Percentiles rank a stretch among this genome's conserved stretches.
These are phyloP conservation scores for Podospora appendiculata DNA, from an alignment of 495 filamentous ascomycete genomes.

Conservation along the genomic window DNA sequence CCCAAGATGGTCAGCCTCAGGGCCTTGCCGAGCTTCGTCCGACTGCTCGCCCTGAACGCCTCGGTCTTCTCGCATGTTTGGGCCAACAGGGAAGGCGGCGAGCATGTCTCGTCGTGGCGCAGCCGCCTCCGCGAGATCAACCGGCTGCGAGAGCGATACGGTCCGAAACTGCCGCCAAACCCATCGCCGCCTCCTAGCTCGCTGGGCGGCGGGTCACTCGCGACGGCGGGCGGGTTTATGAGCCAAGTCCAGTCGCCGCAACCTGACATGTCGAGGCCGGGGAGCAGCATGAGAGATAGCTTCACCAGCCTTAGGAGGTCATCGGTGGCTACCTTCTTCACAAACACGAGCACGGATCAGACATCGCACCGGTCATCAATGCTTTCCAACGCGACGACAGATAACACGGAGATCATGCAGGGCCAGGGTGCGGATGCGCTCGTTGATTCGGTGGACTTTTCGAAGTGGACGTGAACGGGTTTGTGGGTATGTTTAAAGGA, in stretches of 20 bases:
- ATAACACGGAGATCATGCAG: conserved; percentile 38
- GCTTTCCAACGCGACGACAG: conserved; percentile 39
- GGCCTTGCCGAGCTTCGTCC: conserved; percentile 76
- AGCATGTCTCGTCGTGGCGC: conserved; percentile 85
- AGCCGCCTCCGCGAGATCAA: conserved; percentile 80
- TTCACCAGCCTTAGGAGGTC: conserved; percentile 41
- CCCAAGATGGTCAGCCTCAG: conserved; percentile 78
- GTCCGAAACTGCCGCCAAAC: conserved; percentile 25
- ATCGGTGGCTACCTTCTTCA: conserved; percentile 49
- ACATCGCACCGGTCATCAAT: conserved; percentile 43
- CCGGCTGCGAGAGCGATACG: conserved; percentile 61
- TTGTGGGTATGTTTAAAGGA: no score
- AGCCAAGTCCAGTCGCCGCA: background rate
- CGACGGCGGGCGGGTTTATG: conserved; percentile 5
- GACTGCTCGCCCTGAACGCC: conserved; percentile 86
- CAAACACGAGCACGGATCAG: conserved; percentile 36
- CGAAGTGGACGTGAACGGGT: conserved; percentile 42
- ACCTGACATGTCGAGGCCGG: conserved; percentile 17
- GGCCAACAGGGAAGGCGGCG: conserved; percentile 67
- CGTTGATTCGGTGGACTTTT: conserved; percentile 52
- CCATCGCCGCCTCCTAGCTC: conserved; percentile 34
- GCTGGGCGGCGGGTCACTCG: conserved; percentile 10
- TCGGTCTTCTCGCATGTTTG: conserved; percentile 89
- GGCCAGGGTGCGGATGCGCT: conserved; percentile 37
- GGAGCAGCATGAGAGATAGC: conserved; percentile 42